Conservation (phyloP, 163 green algal species). For the Chloromonas sp. region DNA sequence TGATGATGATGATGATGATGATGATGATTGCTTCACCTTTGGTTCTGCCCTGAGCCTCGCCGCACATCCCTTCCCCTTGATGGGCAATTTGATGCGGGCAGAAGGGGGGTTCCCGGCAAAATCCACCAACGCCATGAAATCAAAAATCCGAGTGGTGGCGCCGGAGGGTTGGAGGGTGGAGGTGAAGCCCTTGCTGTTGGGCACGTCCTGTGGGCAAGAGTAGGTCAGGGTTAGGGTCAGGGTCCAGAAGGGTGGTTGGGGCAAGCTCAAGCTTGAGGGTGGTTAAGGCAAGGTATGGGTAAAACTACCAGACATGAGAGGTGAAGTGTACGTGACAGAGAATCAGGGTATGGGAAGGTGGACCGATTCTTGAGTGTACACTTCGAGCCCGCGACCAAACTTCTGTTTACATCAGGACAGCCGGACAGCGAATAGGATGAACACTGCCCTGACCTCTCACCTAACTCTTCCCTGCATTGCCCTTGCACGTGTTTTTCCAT, state of each 20-base stretch:
- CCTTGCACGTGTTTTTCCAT: too few relatives aligned
- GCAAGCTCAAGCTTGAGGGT: not conserved
- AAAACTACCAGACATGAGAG: too few relatives aligned
- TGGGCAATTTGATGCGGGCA: constrained; percentile 34
- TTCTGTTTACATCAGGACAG: too few relatives aligned
- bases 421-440: too few relatives aligned
- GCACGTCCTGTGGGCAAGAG: constrained; percentile 3
- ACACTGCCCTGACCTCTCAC: too few relatives aligned
- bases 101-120: constrained; percentile 9
- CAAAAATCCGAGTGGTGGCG: constrained; percentile 13
- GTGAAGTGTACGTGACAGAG: too few relatives aligned
- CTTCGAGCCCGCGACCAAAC: too few relatives aligned
- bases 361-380: too few relatives aligned
- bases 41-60: constrained; percentile 12
- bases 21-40: not conserved
- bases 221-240: not conserved
- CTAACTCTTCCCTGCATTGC: too few relatives aligned
- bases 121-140: constrained; percentile 23
- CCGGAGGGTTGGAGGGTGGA: not conserved
- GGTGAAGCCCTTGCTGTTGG: constrained; percentile 12
- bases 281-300: too few relatives aligned
- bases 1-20: not conserved
- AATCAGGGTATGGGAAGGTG: too few relatives aligned
- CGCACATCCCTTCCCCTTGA: constrained; percentile 33
- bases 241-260: not conserved